Evolutionary conservation across 371 early-diverging fungal species (phyloP).

Genomic region (Zychaea mexicana): DNA sequence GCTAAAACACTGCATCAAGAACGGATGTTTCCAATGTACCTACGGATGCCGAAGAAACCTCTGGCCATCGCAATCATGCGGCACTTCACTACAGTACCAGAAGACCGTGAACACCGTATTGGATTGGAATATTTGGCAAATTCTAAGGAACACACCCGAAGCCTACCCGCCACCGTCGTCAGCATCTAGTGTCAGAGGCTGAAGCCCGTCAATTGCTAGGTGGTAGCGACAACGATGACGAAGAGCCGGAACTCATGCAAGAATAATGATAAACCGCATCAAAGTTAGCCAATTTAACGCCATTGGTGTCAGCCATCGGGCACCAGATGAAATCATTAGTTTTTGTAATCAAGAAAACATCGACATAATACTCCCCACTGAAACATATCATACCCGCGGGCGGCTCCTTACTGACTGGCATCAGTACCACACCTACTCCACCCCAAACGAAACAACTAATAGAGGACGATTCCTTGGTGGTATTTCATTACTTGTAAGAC

Average conservation of each 20-base stretch:
- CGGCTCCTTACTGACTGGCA: conserved; percentile 2
- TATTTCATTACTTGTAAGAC: neutral
- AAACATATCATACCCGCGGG: neutral
- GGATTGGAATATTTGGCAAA: neutral
- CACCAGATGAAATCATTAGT: neutral
- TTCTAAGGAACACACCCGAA: neutral
- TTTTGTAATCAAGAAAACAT: neutral
- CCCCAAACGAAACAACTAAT: neutral
- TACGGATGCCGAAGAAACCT: neutral
- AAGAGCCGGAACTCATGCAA: neutral
- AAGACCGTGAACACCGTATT: neutral
- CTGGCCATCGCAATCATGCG: neutral
- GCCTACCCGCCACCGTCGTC: neutral
- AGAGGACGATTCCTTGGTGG: neutral
- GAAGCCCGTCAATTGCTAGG: neutral
- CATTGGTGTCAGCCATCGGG: neutral
- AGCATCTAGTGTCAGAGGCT: neutral
- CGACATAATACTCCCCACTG: conserved; percentile 1
- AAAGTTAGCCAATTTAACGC: conserved; percentile 9
- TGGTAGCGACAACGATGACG: neutral
- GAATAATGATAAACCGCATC: conserved; percentile 1
- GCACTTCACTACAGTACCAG: neutral
- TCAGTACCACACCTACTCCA: conserved; percentile 9
- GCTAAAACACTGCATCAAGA: neutral
- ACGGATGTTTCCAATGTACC: neutral